Evolutionary conservation across 2,329 filamentous ascomycete genomes (phyloP), one percentile per base, ranked within the genome.

Genomic region (Graphilbum sp.): DNA sequence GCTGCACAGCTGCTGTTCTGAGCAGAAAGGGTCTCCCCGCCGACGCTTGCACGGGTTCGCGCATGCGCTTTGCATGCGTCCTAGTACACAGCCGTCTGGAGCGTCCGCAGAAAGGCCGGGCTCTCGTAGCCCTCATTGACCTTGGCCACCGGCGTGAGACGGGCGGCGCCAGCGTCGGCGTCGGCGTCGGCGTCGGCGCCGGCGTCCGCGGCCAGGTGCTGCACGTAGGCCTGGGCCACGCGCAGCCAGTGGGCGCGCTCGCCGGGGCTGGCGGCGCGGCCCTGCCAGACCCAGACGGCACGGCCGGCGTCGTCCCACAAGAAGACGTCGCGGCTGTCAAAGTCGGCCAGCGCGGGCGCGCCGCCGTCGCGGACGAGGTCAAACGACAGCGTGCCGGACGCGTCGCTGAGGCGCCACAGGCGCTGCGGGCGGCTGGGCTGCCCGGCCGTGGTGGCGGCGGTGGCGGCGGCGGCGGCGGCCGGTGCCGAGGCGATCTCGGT

Each of bases 221-320:
- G 56, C 35, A 71, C 50, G 45, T 76, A 76, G 5, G 59, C 57
- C 54, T 75, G 66, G n/a, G 69, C 66, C 5, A 74, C 63, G 41
- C 60, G 62, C 34, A 76, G 53, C 76, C 76, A 81, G 51, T 60
- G 59, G 5, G 67, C 63, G 52, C 64, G 75, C 55, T 80, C 76
- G 2, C 53, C 55, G 25, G 55, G 54, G 51, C 74, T 79, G 9
- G 75, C 73, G 1, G 60, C 58, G 2, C 56, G 54, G 1, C 76
- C 76, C 48, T 77, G 65, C 76, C 76, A 80, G 2, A 80, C 71
- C 74, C 75, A 81, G 25, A 80, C 58, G 8, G 57, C 57, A 36
- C 52, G 64, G 7, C 73, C 72, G 1, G 59, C 62, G 45, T 76
- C 72, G 42, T 70, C 66, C 17, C 77, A 59, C 17, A 81, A 51